Base-by-base conservation (phyloP, 1,284 basidiomycete species). In the Ganoderma boninense region DNA sequence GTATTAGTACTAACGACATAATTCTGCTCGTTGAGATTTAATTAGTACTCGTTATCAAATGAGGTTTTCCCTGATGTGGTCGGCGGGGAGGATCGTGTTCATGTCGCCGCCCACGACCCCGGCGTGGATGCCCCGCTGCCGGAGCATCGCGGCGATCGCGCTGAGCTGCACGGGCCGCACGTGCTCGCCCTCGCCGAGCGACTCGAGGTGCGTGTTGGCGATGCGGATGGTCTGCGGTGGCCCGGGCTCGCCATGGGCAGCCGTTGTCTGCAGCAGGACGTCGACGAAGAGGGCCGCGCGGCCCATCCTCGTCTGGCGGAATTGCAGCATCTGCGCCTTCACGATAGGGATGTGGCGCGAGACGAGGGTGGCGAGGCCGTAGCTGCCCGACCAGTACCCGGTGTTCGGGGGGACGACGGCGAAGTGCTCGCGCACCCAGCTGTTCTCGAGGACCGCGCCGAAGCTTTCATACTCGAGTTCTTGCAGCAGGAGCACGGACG, bases 171-270 rank as follows among this genome's bases (percentile, higher is more conserved):
- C 77, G 14, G 85, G 86, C 29, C 92, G 84, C 43, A 79, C 80
- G 18, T 72, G 62, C 26, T 80, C 80, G 0, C 90, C 90, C 0
- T 60, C 32, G 0, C 82, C 81, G 57, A 90, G 75, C 26, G 90
- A 91, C 80, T 93, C 92, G 65, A 93, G 81, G 75, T 93, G 92
- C 26, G 91, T 91, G 77, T 92, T 93, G n/a, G 87, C 86, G 57
- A 93, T 79, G 42, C 91, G 84, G 72, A 92, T 52, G 23, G 49
- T 65, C 44, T 84, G 81, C 23, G 68, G 63, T 1, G 26, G 1
- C 5, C 4, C 44, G 4, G 18, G 20, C 10, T 64, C 23, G 23
- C 23, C 49, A 3, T 11, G 2, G 46, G 10, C 64, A 49, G 29
- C 54, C 1, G 84, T 83, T 32, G 84, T 77, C 46, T 80, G 79